Evolutionary conservation across 164 flowering plant genomes (phyloP), one percentile per base, ranked within the genome.

Genomic region (Macadamia integrifolia): DNA sequence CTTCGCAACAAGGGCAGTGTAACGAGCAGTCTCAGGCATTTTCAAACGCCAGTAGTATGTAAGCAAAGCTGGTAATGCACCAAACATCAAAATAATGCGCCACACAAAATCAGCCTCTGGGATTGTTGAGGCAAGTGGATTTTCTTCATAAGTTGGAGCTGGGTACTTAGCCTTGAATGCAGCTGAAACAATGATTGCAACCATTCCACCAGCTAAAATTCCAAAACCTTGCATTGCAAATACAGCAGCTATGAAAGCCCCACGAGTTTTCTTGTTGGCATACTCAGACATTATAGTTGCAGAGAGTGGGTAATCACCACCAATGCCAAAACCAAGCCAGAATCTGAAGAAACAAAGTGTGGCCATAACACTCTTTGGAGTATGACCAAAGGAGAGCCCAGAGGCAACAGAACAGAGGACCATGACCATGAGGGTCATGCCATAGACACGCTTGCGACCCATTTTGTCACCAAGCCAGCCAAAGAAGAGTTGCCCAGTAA

Each of bases 1-100:
- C 57, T 53, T 53, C 1, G 57, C 57, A 53, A 53, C 57, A 14
- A 53, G 57, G 1, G 87, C 87, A 0, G 87, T 82, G 76, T 84
- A 84, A 29, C 87, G 79, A 15, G 87, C 85, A 3, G 87, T 84
- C 64, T 82, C 87, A 0, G 87, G 87, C 87, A 84, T 84, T 48
- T 80, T 78, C 83, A 80, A 78, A 3, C 87, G 83, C 84, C 84
- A 84, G 62, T 84, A 84, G 63, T 80, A 84, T 0, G 87, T 84
- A 12, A 80, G 1, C 0, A 62, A 61, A 12, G 72, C 72, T 0
- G 72, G 72, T 5, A 70, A 14, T 15, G 72, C 67, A 3, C 72
- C 72, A 15, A 70, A 58, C 72, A 70, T 70, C 3, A 70, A 1
- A 30, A 70, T 57, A 31, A 70, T 43, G 6, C 72, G 18, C 72